Percentiles rank a stretch among this genome's conserved stretches.
Conservation (phyloP, 2,329 filamentous ascomycete species). For the Calonectria hawksworthii region DNA sequence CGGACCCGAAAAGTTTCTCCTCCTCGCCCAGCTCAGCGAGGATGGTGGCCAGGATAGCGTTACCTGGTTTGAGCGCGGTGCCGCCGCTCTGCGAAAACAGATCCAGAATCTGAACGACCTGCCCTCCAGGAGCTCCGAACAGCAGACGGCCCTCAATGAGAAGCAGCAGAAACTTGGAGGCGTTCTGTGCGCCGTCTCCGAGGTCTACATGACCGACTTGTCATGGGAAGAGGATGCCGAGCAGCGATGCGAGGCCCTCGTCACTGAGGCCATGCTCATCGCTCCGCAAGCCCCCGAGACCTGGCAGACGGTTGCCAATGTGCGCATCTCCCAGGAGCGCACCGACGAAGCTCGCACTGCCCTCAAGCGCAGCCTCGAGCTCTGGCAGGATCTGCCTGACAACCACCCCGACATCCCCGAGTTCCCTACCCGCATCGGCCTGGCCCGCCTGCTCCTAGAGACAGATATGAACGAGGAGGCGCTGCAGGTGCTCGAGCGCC, state of each 20-base stretch:
- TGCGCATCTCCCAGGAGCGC: constrained; percentile 89
- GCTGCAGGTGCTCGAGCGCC: constrained; percentile 84
- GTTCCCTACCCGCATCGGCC: constrained; percentile 86
- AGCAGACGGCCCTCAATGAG: constrained; percentile 67
- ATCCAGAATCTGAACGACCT: constrained; percentile 74
- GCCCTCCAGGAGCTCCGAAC: constrained; percentile 53
- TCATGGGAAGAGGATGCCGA: constrained; percentile 95
- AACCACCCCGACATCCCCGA: constrained; percentile 82
- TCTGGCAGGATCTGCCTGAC: constrained; percentile 86
- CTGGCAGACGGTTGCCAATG: constrained; percentile 95
- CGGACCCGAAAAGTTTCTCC: constrained; percentile 93
- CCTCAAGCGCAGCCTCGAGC: constrained; percentile 80
- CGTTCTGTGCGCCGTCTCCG: constrained; percentile 92
- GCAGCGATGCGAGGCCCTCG: constrained; percentile 84
- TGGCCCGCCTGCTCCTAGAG: constrained; percentile 90
- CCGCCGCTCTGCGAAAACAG: constrained; percentile 78
- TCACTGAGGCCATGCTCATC: constrained; percentile 91
- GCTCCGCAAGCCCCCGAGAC: constrained; percentile 87
- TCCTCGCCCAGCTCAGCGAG: constrained; percentile 90
- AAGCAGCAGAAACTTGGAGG: constrained; percentile 87
- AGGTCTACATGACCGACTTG: constrained; percentile 99
- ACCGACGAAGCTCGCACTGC: constrained; percentile 85
- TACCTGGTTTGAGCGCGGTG: constrained; percentile 78
- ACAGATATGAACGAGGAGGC: constrained; percentile 88
- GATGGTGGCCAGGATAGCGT: constrained; percentile 77